Base-by-base conservation (phyloP, 805 yeast species). In the Metschnikowia cerradonensis region DNA sequence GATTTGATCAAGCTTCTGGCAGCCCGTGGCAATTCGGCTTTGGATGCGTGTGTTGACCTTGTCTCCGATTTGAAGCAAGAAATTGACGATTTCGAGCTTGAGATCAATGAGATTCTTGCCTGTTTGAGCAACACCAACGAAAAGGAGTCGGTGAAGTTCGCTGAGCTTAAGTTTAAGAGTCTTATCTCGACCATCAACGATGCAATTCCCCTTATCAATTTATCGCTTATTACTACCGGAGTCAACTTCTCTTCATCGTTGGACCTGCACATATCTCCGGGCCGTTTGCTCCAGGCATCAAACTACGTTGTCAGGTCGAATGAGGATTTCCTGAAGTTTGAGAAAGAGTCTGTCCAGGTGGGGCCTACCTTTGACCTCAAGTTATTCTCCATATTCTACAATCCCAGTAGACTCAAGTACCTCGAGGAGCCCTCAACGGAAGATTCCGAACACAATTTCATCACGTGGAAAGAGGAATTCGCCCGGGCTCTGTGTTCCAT, bases 381-480 rank as follows among this genome's bases (percentile, higher is more conserved):
- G 3, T 65, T 79, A 55, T 88, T 80, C 57, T 72, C 88, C 4
- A 76, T 88, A 3, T 87, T 86, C 58, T 82, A 82, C 60, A 80
- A 82, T 51, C 76, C 81, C 10, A 75, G 77, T 43, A 60, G 79
- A 39, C 62, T 67, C 32, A 68, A 65, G 44, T 68, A 68, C 47
- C 57, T 67, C 2, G 67, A 64, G 39, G 63, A 56, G 14, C 31
- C 26, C 8, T 20, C 15, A 20, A 36, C 32, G 7, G 33, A 34
- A 6, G 32, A 22, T 10, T 23, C 17, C 33, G 42, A 35, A 11
- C 38, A 44, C 11, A 40, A 50, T 10, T 78, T 48, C 75, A 48
- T 87, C 2, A 72, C 80, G 2, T 88, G 95, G 95, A 84, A 83
- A 55, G 95, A 88, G 56, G 83, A 83, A 45, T 79, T 73, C 65